Percentiles rank a stretch among this genome's conserved stretches.
Evolutionary conservation across 1,284 basidiomycete species (phyloP).

Genomic region (Cystobasidium sp.): DNA sequence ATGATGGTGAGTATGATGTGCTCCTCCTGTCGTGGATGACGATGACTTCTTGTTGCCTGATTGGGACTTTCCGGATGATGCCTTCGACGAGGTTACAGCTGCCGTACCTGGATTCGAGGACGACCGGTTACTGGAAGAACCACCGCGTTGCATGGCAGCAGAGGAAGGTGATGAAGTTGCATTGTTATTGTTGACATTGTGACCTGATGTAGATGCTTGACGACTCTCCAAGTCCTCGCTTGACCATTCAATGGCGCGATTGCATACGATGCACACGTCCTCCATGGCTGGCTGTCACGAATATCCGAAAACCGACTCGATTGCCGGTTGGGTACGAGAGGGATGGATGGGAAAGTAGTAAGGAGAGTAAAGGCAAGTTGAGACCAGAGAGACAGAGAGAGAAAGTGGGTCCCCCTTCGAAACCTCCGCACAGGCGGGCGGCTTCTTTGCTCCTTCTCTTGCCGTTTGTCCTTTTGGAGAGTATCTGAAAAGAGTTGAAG

Average conservation of each 20-base stretch:
- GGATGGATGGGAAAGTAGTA: neutral
- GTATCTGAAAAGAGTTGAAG: too few species aligned
- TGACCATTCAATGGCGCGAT: conserved; percentile 25
- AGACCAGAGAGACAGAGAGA: neutral
- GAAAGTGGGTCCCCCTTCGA: neutral
- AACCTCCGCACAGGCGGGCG: too few species aligned
- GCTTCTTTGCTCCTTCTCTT: too few species aligned
- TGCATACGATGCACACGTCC: conserved; percentile 44
- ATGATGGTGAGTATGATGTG: neutral
- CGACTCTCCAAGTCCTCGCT: conserved; percentile 1
- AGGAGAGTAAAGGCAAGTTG: neutral
- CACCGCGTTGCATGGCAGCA: conserved; percentile 12
- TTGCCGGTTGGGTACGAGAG: neutral
- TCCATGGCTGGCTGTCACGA: conserved; percentile 24
- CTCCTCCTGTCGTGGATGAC: neutral
- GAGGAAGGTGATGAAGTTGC: conserved; percentile 1
- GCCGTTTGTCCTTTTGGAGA: too few species aligned
- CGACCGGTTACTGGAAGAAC: neutral
- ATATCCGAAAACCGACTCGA: neutral
- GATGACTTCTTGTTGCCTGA: conserved; percentile 8
- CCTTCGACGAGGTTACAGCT: neutral
- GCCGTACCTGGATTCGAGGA: conserved; percentile 19
- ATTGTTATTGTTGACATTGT: neutral
- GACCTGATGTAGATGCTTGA: conserved; percentile 1
- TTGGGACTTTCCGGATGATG: conserved; percentile 4